Evolutionary conservation across 2,329 filamentous ascomycete genomes (phyloP), one percentile per base, ranked within the genome.

Genomic region (Cadophora sp.): DNA sequence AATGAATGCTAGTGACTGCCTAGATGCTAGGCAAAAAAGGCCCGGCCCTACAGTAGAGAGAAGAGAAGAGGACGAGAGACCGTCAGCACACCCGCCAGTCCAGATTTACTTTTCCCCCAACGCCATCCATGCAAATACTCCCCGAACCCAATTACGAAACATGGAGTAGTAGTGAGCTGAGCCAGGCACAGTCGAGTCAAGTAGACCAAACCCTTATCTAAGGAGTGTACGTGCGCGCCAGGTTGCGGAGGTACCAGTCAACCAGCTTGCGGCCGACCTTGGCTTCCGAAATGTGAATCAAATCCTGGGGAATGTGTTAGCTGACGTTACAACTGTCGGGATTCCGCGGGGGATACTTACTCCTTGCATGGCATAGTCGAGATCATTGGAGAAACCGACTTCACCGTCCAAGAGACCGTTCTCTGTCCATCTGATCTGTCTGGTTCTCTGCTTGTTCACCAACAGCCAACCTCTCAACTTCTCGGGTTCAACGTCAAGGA

Each of bases 201-300:
- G n/a, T 14, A 45, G 43, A 45, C 20, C 33, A 20, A 3, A n/a
- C 9, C 5, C n/a, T 41, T 91, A 97, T 55, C 36, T 62, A 62
- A 14, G 59, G 59, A 9, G 60, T 55, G 85, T 99, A 99, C 67
- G 94, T 96, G 80, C 96, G 91, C 68, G 94, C 92, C 77, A 99
- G 85, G 85, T 99, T 99, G 79, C 96, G 91, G 79, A 99, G 88
- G 81, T 99, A 99, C 96, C 96, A 99, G 82, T 99, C 96, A 72
- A 99, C 95, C 77, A 99, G 85, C 84, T 96, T 96, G 76, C 96
- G 89, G 78, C 96, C 96, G 68, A 97, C 94, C 90, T 99, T 99
- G 74, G 95, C 95, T 83, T 99, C 96, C 67, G 95, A 97, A 75
- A 99, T 96, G 82, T 99, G 96, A 80, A 99, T 99, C 76, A 99